These are phyloP conservation scores for Lotmaria passim DNA, from an alignment of 208 protist species.

Conservation along the genomic window DNA sequence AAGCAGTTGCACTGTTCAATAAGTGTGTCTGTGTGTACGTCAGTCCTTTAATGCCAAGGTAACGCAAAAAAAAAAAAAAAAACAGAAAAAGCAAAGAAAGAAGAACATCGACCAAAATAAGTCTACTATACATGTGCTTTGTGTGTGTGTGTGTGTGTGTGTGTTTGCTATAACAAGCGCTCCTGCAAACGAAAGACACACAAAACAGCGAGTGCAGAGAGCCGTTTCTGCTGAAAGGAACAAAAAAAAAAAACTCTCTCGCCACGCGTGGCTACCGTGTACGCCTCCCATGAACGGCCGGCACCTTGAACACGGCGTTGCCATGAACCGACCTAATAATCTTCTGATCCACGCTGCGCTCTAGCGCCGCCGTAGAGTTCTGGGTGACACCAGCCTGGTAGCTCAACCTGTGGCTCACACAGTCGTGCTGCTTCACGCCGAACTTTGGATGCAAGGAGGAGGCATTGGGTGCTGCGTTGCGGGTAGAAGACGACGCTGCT, in stretches of 20 bases:
- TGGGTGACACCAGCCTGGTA: conserved; percentile 10
- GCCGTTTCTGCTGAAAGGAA: too few species aligned
- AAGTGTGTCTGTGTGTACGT: too few species aligned
- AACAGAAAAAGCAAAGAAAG: conserved; percentile 18
- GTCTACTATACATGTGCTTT: conserved; percentile 3
- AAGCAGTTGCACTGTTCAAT: too few species aligned
- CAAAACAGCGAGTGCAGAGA: too few species aligned
- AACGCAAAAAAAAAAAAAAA: conserved; percentile 12
- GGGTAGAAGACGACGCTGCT: neutral
- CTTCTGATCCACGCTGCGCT: conserved; percentile 52
- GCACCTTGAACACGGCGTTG: conserved; percentile 54
- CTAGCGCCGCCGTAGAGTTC: conserved; percentile 21
- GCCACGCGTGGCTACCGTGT: too few species aligned
- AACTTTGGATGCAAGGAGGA: conserved; percentile 41
- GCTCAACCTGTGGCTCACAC: conserved; percentile 24
- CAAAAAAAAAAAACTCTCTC: too few species aligned
- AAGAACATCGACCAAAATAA: conserved; percentile 3
- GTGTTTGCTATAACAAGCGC: too few species aligned
- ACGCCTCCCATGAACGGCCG: conserved; percentile 16
- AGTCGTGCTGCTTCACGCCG: conserved; percentile 37
- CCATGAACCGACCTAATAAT: conserved; percentile 49
- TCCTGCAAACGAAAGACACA: too few species aligned
- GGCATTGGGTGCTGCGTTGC: neutral
- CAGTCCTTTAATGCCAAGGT: neutral
- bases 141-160: too few species aligned